phyloP scores from a whole-genome alignment of 495 filamentous ascomycete genomes.

The Podospora australis region DNA sequence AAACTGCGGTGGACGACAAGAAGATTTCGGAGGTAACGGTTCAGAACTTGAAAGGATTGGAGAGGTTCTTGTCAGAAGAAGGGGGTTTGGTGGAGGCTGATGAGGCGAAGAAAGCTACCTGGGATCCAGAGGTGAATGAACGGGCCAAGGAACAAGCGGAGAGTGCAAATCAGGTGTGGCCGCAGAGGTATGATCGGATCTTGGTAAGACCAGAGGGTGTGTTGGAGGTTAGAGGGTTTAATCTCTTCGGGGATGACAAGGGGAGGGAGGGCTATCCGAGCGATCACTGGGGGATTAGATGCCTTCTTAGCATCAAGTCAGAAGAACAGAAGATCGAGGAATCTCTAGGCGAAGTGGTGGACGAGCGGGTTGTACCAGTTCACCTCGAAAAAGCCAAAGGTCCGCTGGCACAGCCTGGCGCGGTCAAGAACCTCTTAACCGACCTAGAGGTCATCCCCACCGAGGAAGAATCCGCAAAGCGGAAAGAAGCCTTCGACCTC shows the following conservation, averaged over 20 bases:
- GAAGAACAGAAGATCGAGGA: neutral
- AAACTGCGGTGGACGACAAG: slow-evolving; percentile 39
- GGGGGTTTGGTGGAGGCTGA: slow-evolving; percentile 39
- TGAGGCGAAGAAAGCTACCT: slow-evolving; percentile 44
- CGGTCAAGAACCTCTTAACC: slow-evolving; percentile 22
- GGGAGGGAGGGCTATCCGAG: slow-evolving; percentile 34
- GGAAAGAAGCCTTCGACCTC: slow-evolving; percentile 37
- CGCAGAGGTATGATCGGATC: slow-evolving; percentile 54
- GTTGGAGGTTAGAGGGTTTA: slow-evolving; percentile 34
- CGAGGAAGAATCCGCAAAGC: slow-evolving; percentile 30
- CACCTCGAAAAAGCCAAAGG: slow-evolving; percentile 15
- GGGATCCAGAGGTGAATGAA: slow-evolving; percentile 45
- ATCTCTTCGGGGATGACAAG: slow-evolving; percentile 39
- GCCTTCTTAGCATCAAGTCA: slow-evolving; percentile 27
- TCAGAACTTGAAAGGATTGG: slow-evolving; percentile 24
- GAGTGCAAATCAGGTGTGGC: slow-evolving; percentile 37
- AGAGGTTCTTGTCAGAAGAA: slow-evolving; percentile 25
- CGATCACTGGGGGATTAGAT: slow-evolving; percentile 52
- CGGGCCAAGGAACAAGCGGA: slow-evolving; percentile 36
- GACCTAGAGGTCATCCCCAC: slow-evolving; percentile 35
- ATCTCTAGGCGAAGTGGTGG: slow-evolving; percentile 6
- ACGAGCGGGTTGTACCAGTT: slow-evolving; percentile 21
- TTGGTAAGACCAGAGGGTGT: slow-evolving; percentile 35
- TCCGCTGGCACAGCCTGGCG: slow-evolving; percentile 15
- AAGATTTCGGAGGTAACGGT: slow-evolving; percentile 35